Percentiles rank a stretch among this genome's conserved stretches.
Evolutionary conservation across 2,329 filamentous ascomycete genomes (phyloP).

Genomic region (Macrophomina tecta): DNA sequence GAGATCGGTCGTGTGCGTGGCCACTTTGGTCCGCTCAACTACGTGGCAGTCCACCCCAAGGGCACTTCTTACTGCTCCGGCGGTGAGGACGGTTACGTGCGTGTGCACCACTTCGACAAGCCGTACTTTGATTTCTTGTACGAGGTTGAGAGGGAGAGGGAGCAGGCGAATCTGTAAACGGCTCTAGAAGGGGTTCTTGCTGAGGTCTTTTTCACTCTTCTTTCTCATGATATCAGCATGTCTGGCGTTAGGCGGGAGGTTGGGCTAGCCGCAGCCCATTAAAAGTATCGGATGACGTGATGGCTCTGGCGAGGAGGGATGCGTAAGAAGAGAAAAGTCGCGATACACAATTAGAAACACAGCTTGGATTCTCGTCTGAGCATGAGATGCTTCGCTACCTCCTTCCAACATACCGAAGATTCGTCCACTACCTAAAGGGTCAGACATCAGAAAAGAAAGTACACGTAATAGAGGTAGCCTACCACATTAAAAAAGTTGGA

Average conservation of each 20-base stretch:
- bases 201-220: conserved; percentile 22
- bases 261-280: conserved; percentile 18
- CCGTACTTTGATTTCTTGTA: conserved; percentile 98
- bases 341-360: conserved; percentile 24
- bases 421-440: not conserved
- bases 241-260: conserved; percentile 28
- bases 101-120: conserved; percentile 98
- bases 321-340: conserved; percentile 9
- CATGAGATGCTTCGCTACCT: conserved; percentile 10
- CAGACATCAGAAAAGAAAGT: not conserved
- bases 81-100: conserved; percentile 97
- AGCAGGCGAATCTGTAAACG: conserved; percentile 48
- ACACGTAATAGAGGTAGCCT: not conserved
- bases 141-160: conserved; percentile 89
- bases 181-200: conserved; percentile 19
- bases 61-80: conserved; percentile 94
- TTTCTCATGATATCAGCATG: conserved; percentile 30
- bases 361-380: conserved; percentile 7
- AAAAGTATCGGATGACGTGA: conserved; percentile 26
- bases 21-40: conserved; percentile 97
- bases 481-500: no score
- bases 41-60: conserved; percentile 88
- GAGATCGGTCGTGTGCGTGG: conserved; percentile 96
- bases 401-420: not conserved
- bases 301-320: conserved; percentile 7